Percentiles rank a stretch among this genome's conserved stretches.
These are phyloP conservation scores for Ordospora pajunii DNA, from an alignment of 371 early-diverging fungal genomes.

Conservation along the genomic window DNA sequence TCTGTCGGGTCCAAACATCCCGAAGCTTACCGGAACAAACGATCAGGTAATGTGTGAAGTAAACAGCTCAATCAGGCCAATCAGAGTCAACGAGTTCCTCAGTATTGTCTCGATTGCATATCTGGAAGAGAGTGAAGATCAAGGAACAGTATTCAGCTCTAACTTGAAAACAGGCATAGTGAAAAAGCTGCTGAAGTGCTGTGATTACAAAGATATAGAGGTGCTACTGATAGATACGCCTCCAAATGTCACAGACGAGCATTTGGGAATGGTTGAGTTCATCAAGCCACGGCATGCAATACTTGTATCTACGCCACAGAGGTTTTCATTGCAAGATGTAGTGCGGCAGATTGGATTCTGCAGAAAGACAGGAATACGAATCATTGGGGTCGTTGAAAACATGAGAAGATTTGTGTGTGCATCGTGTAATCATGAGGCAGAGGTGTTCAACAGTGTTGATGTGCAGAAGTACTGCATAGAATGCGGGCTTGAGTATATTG, in stretches of 20 bases:
- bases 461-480: slow-evolving; percentile 34
- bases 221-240: slow-evolving; percentile 61
- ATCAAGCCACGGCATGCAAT: slow-evolving; percentile 26
- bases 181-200: slow-evolving; percentile 35
- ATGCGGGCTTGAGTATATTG: slow-evolving; percentile 33
- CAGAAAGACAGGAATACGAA: slow-evolving; percentile 48
- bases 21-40: slow-evolving; percentile 47
- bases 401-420: slow-evolving; percentile 55
- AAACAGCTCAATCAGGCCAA: slow-evolving; percentile 37
- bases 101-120: slow-evolving; percentile 18
- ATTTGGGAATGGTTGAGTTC: slow-evolving; percentile 53
- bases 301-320: slow-evolving; percentile 59
- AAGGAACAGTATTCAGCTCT: slow-evolving; percentile 2
- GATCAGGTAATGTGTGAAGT: slow-evolving; percentile 23
- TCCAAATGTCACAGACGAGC: slow-evolving; percentile 60
- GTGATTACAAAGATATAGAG: slow-evolving; percentile 32
- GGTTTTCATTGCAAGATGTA: slow-evolving; percentile 54
- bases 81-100: slow-evolving; percentile 14
- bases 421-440: slow-evolving; percentile 35
- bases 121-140: slow-evolving; percentile 8
- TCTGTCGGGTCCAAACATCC: slow-evolving; percentile 58
- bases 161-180: slow-evolving; percentile 1
- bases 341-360: slow-evolving; percentile 58
- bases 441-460: slow-evolving; percentile 24
- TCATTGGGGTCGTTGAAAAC: slow-evolving; percentile 60